Conservation (phyloP, 208 protist species). For the Entamoeba invadens region DNA sequence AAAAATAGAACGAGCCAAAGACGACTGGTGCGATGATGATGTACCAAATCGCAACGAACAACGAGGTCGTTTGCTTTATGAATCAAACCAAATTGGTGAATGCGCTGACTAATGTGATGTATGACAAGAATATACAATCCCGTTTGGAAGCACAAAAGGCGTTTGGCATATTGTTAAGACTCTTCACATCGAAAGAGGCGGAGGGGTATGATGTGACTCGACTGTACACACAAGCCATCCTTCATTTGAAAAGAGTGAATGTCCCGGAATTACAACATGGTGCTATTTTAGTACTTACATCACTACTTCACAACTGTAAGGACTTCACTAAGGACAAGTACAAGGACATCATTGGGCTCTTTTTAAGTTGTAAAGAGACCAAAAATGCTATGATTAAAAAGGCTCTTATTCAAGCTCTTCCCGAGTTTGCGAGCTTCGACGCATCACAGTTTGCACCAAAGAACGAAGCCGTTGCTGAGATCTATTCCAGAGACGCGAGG, state of each 20-base stretch:
- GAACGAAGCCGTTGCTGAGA: not conserved
- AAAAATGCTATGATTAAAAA: not conserved
- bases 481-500: not conserved
- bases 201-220: not conserved
- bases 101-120: not conserved
- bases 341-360: not conserved
- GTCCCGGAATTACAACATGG: not conserved
- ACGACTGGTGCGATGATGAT: not conserved
- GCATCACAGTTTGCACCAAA: not conserved
- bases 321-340: not conserved
- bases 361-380: not conserved
- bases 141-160: not conserved
- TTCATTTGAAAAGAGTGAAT: not conserved
- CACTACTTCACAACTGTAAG: not conserved
- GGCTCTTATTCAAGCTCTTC: not conserved
- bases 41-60: not conserved
- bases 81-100: not conserved
- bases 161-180: not conserved
- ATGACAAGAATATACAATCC: not conserved
- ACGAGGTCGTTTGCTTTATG: not conserved
- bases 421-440: not conserved
- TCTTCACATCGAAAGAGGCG: not conserved
- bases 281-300: not conserved
- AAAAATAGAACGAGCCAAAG: not conserved
- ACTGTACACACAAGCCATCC: not conserved